Evolutionary conservation across 805 yeast genomes (phyloP), one percentile per base, ranked within the genome.

Genomic region (Candida pini): DNA sequence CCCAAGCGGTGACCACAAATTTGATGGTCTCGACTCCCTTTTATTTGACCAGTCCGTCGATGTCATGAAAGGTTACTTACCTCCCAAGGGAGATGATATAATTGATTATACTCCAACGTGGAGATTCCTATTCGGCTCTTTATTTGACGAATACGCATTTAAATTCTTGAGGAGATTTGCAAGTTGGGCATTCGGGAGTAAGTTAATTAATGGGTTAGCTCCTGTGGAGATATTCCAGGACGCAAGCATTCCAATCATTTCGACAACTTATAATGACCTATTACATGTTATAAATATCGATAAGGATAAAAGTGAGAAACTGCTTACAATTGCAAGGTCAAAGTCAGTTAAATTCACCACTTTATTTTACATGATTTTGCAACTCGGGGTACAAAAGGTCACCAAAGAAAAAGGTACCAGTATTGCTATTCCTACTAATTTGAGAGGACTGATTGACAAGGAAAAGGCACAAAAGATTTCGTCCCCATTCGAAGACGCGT

Each of bases 281-380:
- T 6, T 39, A 12, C 29, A 26, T 4, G 18, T 38, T 10, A 13
- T 40, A 4, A 24, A 36, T 24, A 34, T 48, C n/a, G 23, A 39
- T 3, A 16, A 18, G 4, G 43, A 31, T 0, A 34, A 41, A 12
- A 25, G 43, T n/a, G 9, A 13, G 2, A 29, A 20, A n/a, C 35
- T 48, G n/a, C 5, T 44, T 7, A 3, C 23, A 2, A 20, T 40
- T 6, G 39, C 41, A 6, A 39, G 41, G n/a, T 10, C 31, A 4
- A 34, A 50, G 8, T 19, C 34, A 2, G 40, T 50, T 14, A 50
- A 47, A 16, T 27, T 50, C 6, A 50, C 53, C 5, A 31, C 49
- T 2, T 31, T 48, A 21, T 18, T 50, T 18, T 16, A 27, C n/a
- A 33, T 33, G 9, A 23, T 49, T 16, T 9, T 35, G n/a, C 40